Evolutionary conservation across 305 asterid genomes (phyloP), one percentile per base, ranked within the genome.

Genomic region (Fraxinus baroniana): DNA sequence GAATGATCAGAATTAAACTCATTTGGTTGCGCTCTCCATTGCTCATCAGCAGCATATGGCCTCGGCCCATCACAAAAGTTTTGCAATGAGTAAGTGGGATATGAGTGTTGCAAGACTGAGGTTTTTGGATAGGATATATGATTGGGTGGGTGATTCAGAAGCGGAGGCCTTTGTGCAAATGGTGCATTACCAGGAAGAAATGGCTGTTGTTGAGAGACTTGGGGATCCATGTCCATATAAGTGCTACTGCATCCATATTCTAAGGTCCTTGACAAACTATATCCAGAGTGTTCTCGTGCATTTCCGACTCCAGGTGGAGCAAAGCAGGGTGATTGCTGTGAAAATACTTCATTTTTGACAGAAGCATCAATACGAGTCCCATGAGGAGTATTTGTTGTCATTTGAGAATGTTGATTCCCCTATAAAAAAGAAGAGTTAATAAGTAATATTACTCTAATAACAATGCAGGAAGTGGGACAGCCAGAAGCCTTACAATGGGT

Each of bases 51-150:
- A 74, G 84, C 82, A 88, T 86, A 88, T 86, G 88, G 90, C 89
- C 93, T 87, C 35, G 89, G 82, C 82, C 90, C 91, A 52, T 94
- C 98, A 76, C 93, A 64, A 83, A 79, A 86, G 82, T 87, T 92
- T 36, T 92, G 90, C 82, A 90, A 57, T 77, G 93, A 73, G 88
- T 89, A 90, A 4, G 91, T 86, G 55, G 92, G 86, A 70, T 90
- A 87, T 20, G 89, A 89, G 83, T 87, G 91, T 85, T 90, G 97
- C 87, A 86, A 92, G 46, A 85, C 85, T 41, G 97, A 72, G 83
- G 90, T 64, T 36, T 89, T 88, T 78, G 94, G 88, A 91, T 95
- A 93, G 39, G 98, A 87, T 77, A 94, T 91, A 83, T 89, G 97
- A 88, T 80, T 88, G 46, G 95, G 85, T 80, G 91, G 84, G 18